phyloP scores from a whole-genome alignment of 2,329 filamentous ascomycete genomes.

The Blastomyces silverae region DNA sequence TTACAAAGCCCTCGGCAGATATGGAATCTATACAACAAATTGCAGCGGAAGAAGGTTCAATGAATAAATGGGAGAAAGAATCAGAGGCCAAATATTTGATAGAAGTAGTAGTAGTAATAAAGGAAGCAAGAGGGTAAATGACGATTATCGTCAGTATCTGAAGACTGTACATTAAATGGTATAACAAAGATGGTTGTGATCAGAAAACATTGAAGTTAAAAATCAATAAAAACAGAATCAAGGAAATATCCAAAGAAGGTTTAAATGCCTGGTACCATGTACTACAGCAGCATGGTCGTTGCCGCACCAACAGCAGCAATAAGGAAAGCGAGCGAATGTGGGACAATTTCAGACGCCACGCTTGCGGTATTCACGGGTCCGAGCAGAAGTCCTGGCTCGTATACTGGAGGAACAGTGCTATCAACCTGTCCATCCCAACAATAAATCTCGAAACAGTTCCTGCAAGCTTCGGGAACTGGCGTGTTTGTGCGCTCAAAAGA shows the following conservation, averaged over 20 bases:
- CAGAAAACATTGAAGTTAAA: no score
- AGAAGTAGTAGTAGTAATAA: no score
- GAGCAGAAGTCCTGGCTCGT: constrained; percentile 36
- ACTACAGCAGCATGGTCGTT: background rate
- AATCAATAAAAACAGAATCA: background rate
- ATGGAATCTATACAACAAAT: no score
- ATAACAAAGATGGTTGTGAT: no score
- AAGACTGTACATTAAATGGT: no score
- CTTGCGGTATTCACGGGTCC: constrained; percentile 7
- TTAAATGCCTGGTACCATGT: background rate
- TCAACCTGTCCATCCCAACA: constrained; percentile 83
- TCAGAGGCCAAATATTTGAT: no score
- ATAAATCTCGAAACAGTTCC: constrained; percentile 68
- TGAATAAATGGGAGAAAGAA: no score
- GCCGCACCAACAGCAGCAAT: constrained; percentile 6
- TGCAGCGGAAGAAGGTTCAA: no score
- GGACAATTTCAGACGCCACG: constrained; percentile 13
- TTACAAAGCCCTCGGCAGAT: no score
- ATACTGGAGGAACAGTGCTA: constrained; percentile 34
- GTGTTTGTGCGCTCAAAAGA: constrained; percentile 66
- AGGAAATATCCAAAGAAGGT: background rate
- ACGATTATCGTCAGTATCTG: no score
- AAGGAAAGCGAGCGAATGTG: constrained; percentile 17
- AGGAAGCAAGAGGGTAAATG: no score
- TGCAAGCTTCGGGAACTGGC: constrained; percentile 63